Evolutionary conservation across 805 yeast genomes (phyloP).

Genomic region (Wickerhamiella qilinensis): DNA sequence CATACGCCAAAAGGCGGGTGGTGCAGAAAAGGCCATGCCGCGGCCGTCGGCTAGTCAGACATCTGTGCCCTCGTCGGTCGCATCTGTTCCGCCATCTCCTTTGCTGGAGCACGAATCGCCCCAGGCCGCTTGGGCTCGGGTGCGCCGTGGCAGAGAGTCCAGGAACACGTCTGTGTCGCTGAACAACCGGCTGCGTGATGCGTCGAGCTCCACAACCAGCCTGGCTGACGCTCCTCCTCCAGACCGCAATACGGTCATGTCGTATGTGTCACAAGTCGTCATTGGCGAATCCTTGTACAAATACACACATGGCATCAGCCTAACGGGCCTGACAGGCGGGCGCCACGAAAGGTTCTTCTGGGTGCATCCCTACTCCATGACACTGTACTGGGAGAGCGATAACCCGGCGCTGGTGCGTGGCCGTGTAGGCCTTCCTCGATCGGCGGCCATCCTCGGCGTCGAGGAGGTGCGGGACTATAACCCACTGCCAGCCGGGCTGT

Average conservation of each 20-base stretch:
- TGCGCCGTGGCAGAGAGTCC: too few relatives aligned
- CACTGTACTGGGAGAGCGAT: conserved; percentile 73
- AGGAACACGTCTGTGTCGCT: neutral
- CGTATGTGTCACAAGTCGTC: conserved; percentile 79
- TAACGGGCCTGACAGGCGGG: conserved; percentile 45
- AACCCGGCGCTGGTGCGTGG: conserved; percentile 61
- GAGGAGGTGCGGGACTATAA: conserved; percentile 71
- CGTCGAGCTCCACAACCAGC: neutral
- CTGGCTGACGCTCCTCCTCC: neutral
- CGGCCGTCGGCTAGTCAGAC: neutral
- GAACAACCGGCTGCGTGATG: neutral
- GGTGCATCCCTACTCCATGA: conserved; percentile 88
- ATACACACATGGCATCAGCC: conserved; percentile 63
- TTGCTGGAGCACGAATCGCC: neutral
- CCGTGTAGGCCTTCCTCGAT: conserved; percentile 43
- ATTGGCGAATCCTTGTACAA: conserved; percentile 84
- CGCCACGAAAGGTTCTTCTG: conserved; percentile 90
- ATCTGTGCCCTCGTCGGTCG: neutral
- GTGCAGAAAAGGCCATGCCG: too few relatives aligned
- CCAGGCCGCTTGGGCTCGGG: neutral
- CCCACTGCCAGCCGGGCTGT: conserved; percentile 78
- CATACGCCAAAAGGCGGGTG: neutral
- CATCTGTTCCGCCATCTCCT: neutral
- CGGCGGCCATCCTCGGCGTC: conserved; percentile 65
- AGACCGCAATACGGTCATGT: conserved; percentile 29